Evolutionary conservation across 2,329 filamentous ascomycete genomes (phyloP).

Genomic region (Pyrenochaeta sp.): DNA sequence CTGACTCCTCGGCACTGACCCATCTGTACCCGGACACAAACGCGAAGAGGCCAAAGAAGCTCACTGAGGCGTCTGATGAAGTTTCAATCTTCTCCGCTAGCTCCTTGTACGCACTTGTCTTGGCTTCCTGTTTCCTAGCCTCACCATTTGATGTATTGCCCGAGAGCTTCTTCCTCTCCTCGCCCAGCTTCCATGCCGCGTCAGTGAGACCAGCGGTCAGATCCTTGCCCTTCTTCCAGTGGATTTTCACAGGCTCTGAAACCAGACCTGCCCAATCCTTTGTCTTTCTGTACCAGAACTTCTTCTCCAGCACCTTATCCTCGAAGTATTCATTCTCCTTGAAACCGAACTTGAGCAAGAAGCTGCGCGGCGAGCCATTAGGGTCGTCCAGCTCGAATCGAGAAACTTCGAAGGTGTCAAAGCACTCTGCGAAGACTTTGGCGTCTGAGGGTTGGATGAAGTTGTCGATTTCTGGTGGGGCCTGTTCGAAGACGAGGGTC

Average conservation of each 20-base stretch:
- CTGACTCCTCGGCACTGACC: slow-evolving; percentile 76
- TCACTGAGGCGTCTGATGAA: slow-evolving; percentile 70
- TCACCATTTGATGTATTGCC: slow-evolving; percentile 38
- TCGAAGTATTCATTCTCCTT: slow-evolving; percentile 82
- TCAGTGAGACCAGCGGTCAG: slow-evolving; percentile 81
- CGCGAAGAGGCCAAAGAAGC: slow-evolving; percentile 91
- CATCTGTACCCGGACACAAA: slow-evolving; percentile 71
- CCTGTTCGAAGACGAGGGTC: slow-evolving; percentile 90
- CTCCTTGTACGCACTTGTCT: slow-evolving; percentile 63
- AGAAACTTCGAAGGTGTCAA: slow-evolving; percentile 75
- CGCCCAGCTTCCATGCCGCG: slow-evolving; percentile 72
- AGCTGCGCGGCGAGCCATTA: slow-evolving; percentile 79
- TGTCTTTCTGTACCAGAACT: slow-evolving; percentile 82
- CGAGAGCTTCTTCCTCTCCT: slow-evolving; percentile 61
- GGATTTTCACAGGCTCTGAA: slow-evolving; percentile 86
- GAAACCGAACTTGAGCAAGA: slow-evolving; percentile 78
- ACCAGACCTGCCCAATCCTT: slow-evolving; percentile 79
- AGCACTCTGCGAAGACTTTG: slow-evolving; percentile 71
- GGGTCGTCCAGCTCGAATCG: slow-evolving; percentile 79
- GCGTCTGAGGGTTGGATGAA: slow-evolving; percentile 85
- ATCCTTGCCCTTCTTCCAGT: slow-evolving; percentile 80
- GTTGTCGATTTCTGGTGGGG: slow-evolving; percentile 84
- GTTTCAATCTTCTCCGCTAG: slow-evolving; percentile 63
- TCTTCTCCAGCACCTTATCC: slow-evolving; percentile 83
- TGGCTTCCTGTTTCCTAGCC: slow-evolving; percentile 63